Conservation (phyloP, 257 asterid species). For the Solanum sitiens region DNA sequence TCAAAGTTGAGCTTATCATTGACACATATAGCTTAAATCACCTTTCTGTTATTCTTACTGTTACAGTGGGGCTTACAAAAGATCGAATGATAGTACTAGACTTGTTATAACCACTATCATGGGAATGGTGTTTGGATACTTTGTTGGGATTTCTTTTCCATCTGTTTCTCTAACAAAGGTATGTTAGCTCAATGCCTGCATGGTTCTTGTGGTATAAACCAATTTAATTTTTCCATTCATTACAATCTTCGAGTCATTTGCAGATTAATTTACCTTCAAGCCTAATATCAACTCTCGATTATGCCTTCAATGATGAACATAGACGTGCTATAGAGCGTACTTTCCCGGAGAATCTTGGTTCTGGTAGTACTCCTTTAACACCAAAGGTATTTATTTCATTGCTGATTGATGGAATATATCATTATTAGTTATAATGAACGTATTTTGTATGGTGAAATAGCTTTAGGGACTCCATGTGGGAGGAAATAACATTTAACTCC, state of each 20-base stretch:
- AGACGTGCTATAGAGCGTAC: slow-evolving; percentile 33
- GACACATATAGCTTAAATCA: background rate
- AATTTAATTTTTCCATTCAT: background rate
- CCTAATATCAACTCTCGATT: slow-evolving; percentile 55
- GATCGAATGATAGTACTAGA: slow-evolving; percentile 59
- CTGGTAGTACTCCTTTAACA: slow-evolving; percentile 70
- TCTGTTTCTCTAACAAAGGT: slow-evolving; percentile 77
- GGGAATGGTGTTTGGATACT: slow-evolving; percentile 92
- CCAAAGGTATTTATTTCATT: slow-evolving; percentile 60
- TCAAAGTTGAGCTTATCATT: background rate
- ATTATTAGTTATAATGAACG: background rate
- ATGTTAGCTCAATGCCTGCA: slow-evolving; percentile 2
- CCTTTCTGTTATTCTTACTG: background rate
- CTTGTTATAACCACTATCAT: slow-evolving; percentile 68
- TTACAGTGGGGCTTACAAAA: slow-evolving; percentile 74
- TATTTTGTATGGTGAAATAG: background rate
- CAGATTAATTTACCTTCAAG: slow-evolving; percentile 88
- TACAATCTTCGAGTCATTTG: slow-evolving; percentile 4
- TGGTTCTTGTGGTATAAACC: background rate
- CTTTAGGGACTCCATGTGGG: background rate
- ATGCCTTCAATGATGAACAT: slow-evolving; percentile 39
- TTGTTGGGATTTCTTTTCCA: slow-evolving; percentile 90
- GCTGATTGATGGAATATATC: background rate
- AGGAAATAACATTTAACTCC: background rate
- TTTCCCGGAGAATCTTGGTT: slow-evolving; percentile 90